A percentile compares a stretch with the other conserved stretches of the same genome.
phyloP scores from a whole-genome alignment of 176 grass and related monocot species.

The Aegilops longissima region DNA sequence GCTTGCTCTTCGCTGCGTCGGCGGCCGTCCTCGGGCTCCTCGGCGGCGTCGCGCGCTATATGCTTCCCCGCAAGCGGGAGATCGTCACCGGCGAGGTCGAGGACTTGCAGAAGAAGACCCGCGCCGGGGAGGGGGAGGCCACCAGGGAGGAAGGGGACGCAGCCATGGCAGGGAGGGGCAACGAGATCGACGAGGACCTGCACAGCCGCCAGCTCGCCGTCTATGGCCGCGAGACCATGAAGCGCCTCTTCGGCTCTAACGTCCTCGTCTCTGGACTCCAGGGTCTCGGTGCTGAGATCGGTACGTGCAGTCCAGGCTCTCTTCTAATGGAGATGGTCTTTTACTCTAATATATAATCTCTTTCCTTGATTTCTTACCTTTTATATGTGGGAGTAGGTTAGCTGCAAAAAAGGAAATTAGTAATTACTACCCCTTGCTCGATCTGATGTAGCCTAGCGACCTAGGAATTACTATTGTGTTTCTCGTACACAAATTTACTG shows the following conservation, averaged over 20 bases:
- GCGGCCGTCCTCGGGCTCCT: slow-evolving; percentile 47
- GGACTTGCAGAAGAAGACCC: slow-evolving; percentile 60
- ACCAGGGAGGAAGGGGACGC: background rate
- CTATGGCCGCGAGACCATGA: slow-evolving; percentile 89
- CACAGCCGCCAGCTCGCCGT: slow-evolving; percentile 90
- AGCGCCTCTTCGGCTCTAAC: slow-evolving; percentile 83
- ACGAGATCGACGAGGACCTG: slow-evolving; percentile 90
- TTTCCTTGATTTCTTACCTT: background rate
- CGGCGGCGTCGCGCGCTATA: slow-evolving; percentile 56
- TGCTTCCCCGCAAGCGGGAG: slow-evolving; percentile 68
- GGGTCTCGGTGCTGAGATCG: slow-evolving; percentile 79
- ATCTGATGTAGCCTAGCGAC: background rate
- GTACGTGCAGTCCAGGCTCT: slow-evolving; percentile 8
- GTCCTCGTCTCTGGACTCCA: slow-evolving; percentile 82
- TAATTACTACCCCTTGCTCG: background rate
- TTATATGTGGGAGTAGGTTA: background rate
- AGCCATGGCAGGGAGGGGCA: slow-evolving; percentile 27
- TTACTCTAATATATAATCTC: background rate
- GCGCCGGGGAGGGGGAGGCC: slow-evolving; percentile 6
- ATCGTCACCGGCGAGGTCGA: slow-evolving; percentile 51
- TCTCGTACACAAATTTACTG: background rate
- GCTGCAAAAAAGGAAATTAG: background rate
- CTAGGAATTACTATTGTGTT: background rate
- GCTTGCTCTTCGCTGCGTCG: slow-evolving; percentile 43
- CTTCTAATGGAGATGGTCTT: background rate